Evolutionary conservation across 306 rosid species (phyloP).

Genomic region (Cercis canadensis): DNA sequence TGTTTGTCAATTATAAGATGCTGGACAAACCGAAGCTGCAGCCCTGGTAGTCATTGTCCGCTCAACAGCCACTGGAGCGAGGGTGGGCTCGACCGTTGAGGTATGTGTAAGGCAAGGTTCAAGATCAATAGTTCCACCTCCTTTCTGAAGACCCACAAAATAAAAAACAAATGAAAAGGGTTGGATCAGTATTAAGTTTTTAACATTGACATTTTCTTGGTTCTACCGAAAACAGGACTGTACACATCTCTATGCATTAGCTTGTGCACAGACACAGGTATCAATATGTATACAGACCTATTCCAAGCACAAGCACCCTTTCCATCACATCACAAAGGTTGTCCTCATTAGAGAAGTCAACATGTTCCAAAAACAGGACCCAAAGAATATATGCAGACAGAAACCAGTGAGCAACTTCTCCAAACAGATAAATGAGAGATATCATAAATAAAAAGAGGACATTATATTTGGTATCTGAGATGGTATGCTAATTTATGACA

Average conservation of each 20-base stretch:
- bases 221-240: neutral
- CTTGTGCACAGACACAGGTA: constrained; percentile 5
- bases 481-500: constrained; percentile 21
- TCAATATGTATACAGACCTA: neutral
- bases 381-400: neutral
- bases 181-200: constrained; percentile 32
- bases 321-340: constrained; percentile 1
- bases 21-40: constrained; percentile 84
- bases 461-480: neutral
- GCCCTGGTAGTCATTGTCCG: constrained; percentile 96
- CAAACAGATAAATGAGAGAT: neutral
- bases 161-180: neutral
- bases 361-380: neutral
- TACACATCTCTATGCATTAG: neutral
- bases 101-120: constrained; percentile 95
- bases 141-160: constrained; percentile 66
- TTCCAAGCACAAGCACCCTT: constrained; percentile 20
- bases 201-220: constrained; percentile 33
- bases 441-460: constrained; percentile 29
- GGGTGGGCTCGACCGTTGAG: constrained; percentile 94
- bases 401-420: constrained; percentile 19
- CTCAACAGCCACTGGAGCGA: constrained; percentile 92
- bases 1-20: constrained; percentile 29
- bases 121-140: constrained; percentile 92
- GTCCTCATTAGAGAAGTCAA: constrained; percentile 15